Percentiles rank a stretch among this genome's conserved stretches.
Evolutionary conservation across 768 basidiomycete genomes (phyloP).

Genomic region (Leccinellum rugosiceps): DNA sequence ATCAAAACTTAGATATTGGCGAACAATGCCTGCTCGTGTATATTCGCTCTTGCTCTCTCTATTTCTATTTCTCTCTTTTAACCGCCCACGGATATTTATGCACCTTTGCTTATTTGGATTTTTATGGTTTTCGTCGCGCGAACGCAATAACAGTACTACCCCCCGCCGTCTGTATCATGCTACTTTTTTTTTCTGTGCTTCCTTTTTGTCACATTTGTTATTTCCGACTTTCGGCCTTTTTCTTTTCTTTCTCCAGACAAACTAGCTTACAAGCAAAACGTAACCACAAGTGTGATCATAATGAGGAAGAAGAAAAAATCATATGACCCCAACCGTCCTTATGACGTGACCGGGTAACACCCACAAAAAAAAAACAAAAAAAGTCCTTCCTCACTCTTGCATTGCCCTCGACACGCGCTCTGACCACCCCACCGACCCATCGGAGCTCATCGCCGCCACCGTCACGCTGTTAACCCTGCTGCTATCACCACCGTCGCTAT

Average conservation of each 20-base stretch:
- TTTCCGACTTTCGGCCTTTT: not conserved
- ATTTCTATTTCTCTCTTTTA: not conserved
- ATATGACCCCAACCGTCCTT: not conserved
- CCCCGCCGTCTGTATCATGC: conserved; percentile 19
- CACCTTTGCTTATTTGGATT: not conserved
- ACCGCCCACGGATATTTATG: not conserved
- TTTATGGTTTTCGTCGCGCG: conserved; percentile 5
- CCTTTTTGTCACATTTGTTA: not conserved
- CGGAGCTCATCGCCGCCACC: not conserved
- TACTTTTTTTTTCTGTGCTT: conserved; percentile 10
- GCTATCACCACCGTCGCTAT: not conserved
- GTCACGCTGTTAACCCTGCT: not conserved
- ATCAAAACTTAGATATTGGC: conserved; percentile 27
- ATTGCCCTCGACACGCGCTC: conserved; percentile 13
- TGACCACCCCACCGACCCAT: conserved; percentile 13
- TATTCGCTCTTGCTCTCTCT: not conserved
- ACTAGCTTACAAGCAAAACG: conserved; percentile 30
- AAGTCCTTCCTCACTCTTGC: conserved; percentile 12
- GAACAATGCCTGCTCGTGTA: not conserved
- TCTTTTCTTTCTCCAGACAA: not conserved
- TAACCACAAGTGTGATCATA: conserved; percentile 22
- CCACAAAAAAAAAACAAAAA: not conserved
- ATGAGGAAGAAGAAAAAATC: not conserved
- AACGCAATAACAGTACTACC: conserved; percentile 14
- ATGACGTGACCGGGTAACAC: not conserved